Percentiles rank a stretch among this genome's conserved stretches.
Conservation (phyloP, 768 basidiomycete genomes). For the Auricularia sp. region DNA sequence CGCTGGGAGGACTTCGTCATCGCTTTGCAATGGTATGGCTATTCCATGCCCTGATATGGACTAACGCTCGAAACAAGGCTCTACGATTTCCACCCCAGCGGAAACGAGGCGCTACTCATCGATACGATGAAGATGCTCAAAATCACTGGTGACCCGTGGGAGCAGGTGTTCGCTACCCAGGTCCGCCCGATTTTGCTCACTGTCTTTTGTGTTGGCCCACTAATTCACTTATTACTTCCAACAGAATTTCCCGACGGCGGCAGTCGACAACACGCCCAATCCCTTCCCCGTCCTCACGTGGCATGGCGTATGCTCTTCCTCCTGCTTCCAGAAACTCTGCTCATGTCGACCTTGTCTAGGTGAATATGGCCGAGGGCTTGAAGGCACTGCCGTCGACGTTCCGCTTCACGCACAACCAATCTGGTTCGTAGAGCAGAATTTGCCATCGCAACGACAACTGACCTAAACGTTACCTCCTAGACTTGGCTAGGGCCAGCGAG, state of each 20-base stretch:
- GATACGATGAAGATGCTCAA: conserved; percentile 47
- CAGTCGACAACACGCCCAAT: conserved; percentile 30
- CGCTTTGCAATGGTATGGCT: conserved; percentile 39
- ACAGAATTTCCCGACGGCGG: conserved; percentile 38
- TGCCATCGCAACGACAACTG: too few species aligned
- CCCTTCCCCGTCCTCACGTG: conserved; percentile 40
- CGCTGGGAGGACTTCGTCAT: conserved; percentile 55
- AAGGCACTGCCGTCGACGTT: conserved; percentile 46
- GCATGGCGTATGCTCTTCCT: not conserved
- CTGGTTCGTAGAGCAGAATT: conserved; percentile 25
- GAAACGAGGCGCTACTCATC: conserved; percentile 37
- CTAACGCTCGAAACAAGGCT: conserved; percentile 25
- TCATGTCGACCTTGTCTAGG: conserved; percentile 31
- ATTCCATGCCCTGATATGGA: not conserved
- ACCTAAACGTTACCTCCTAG: conserved; percentile 15
- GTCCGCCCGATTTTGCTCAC: conserved; percentile 15
- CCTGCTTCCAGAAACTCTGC: not conserved
- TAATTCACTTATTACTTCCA: not conserved
- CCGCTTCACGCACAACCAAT: conserved; percentile 46
- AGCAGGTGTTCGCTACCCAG: conserved; percentile 39
- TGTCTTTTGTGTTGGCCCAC: not conserved
- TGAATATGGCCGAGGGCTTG: conserved; percentile 49
- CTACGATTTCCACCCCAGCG: conserved; percentile 44
- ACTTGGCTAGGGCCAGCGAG: conserved; percentile 38
- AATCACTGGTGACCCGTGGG: conserved; percentile 44